Conservation (phyloP, 2,329 filamentous ascomycete genomes). For the Botryotinia globosa region DNA sequence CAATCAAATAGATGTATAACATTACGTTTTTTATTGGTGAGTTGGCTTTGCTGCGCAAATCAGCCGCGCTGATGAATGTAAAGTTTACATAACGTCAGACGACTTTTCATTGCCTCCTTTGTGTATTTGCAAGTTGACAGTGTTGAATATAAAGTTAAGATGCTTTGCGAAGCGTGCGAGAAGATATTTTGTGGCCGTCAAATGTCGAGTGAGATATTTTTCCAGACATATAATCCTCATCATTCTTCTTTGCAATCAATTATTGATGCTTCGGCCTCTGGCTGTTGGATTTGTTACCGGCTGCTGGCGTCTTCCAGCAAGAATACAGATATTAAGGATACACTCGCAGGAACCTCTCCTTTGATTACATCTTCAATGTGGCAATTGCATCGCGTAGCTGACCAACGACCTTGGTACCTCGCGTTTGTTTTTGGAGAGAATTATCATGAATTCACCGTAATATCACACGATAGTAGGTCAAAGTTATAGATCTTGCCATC, state of each 20-base stretch:
- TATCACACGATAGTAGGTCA: not conserved
- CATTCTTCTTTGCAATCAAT: conserved; percentile 2
- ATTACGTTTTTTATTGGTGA: not conserved
- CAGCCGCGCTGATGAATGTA: not conserved
- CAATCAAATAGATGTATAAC: not conserved
- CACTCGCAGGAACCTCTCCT: not conserved
- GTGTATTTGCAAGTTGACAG: not conserved
- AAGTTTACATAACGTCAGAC: not conserved
- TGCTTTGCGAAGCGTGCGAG: not conserved
- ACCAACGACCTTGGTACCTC: not conserved
- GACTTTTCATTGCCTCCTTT: not conserved
- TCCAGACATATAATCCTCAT: not conserved
- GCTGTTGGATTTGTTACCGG: not conserved
- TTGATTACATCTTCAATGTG: not conserved
- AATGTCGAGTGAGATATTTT: too few species aligned
- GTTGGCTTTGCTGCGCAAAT: not conserved
- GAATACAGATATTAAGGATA: too few species aligned
- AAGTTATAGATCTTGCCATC: not conserved
- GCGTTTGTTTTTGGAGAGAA: accelerated
- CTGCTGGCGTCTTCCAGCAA: not conserved
- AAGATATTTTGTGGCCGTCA: not conserved
- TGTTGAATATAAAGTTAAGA: not conserved
- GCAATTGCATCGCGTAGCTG: accelerated
- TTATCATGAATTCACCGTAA: accelerated
- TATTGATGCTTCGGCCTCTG: not conserved